These are phyloP conservation scores for Spiraea crenata DNA, from an alignment of 331 rosid species.

Conservation along the genomic window DNA sequence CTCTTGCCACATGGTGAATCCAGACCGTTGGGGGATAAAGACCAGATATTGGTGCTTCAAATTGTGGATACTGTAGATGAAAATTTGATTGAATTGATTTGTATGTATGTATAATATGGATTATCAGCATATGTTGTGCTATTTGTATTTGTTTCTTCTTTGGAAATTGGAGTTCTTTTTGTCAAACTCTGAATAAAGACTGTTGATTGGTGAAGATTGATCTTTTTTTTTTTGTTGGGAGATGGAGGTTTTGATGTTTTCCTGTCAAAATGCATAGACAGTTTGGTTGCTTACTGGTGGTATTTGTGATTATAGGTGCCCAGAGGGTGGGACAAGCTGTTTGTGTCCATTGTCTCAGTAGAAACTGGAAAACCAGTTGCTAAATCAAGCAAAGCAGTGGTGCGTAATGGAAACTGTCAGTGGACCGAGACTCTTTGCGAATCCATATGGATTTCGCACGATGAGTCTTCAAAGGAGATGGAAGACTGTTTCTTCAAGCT, in stretches of 20 bases:
- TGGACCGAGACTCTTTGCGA: conserved; percentile 72
- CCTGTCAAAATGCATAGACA: neutral
- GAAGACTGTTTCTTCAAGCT: conserved; percentile 73
- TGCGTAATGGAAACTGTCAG: conserved; percentile 81
- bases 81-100: too few species aligned
- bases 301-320: conserved; percentile 57
- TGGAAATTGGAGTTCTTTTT: neutral
- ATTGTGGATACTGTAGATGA: too few species aligned
- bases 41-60: too few species aligned
- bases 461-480: conserved; percentile 51
- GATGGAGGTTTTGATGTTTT: neutral
- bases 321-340: conserved; percentile 91
- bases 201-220: neutral
- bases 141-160: too few species aligned
- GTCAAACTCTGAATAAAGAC: neutral
- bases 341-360: conserved; percentile 60
- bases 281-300: conserved; percentile 1
- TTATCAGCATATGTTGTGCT: too few species aligned
- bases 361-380: conserved; percentile 66
- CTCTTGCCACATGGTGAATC: too few species aligned
- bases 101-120: too few species aligned
- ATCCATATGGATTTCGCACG: conserved; percentile 58
- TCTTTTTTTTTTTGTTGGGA: neutral
- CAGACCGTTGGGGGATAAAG: too few species aligned
- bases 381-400: conserved; percentile 61